Base-by-base conservation (phyloP, 129 eudicot species). In the Scalesia atractyloides region DNA sequence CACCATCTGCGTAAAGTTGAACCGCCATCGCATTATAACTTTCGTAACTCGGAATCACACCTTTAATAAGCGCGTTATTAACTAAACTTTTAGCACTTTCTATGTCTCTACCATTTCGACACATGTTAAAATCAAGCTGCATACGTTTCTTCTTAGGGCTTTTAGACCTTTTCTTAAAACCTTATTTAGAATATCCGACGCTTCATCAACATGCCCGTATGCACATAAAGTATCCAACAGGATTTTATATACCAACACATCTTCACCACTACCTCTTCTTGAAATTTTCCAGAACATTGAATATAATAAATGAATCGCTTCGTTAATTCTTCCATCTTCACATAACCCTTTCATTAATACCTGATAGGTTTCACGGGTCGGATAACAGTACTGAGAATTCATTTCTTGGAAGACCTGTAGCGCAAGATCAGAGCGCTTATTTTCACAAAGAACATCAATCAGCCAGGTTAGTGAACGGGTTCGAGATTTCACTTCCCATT, bases 241-340 rank as follows among this genome's bases (percentile, higher is more conserved):
- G 59, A 76, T 86, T 81, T 94, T 77, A 72, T 90, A 94, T 9
- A 90, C 60, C 20, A 86, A 85, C 41, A 94, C 84, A 94, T 94
- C 97, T 44, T 75, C 94, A 70, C 97, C 97, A 43, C 96, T 86
- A 37, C 97, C 99, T 78, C 88, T 94, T 33, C 76, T 85, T 46
- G 99, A 90, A 69, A 88, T 86, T 63, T 90, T 78, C 99, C 96
- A 90, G 13, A 90, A 91, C 97, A 94, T 88, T 3, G 91, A 82
- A 75, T 90, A 86, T 79, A 90, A 76, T 68, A 94, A 80, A 76
- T 94, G 93, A 7, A 85, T 94, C 26, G 97, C 99, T 73, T 94
- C 99, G 61, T 85, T 80, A 60, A 94, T 77, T 75, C 87, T 88
- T 63, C 88, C 86, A 76, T 88, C 97, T 37, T 71, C 83, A 68